These are phyloP conservation scores for Botrytis hyacinthi DNA, from an alignment of 2,329 filamentous ascomycete species.

Conservation along the genomic window DNA sequence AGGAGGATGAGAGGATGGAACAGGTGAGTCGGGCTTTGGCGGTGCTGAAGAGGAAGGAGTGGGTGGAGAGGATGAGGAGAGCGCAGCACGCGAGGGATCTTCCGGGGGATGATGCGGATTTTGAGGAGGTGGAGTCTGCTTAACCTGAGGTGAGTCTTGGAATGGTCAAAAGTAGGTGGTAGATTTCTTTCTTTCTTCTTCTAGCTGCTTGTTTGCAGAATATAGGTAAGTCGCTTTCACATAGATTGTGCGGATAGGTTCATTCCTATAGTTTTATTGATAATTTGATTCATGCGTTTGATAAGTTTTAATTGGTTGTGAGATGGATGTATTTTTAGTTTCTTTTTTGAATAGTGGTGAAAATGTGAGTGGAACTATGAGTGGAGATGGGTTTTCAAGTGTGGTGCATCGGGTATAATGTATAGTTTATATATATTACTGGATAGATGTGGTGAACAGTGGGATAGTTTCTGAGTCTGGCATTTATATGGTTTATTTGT, in stretches of 20 bases:
- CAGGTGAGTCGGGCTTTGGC: too few relatives aligned
- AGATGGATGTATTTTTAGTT: neutral
- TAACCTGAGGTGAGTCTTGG: too few relatives aligned
- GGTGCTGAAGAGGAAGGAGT: too few relatives aligned
- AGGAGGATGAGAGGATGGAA: neutral
- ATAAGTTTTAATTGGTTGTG: neutral
- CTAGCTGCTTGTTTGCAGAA: neutral
- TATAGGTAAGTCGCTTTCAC: neutral
- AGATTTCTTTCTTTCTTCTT: neutral
- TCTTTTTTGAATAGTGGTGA: neutral
- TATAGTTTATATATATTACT: neutral
- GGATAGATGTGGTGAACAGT: neutral
- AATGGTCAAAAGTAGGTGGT: too few relatives aligned
- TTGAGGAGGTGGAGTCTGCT: neutral
- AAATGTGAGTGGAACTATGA: accelerated
- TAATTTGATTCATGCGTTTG: neutral
- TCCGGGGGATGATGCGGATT: neutral
- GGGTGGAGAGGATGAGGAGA: neutral
- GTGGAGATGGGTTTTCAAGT: neutral
- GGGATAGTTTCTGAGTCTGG: neutral
- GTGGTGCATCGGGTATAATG: neutral
- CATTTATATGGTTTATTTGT: neutral
- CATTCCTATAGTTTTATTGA: neutral
- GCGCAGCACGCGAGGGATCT: neutral
- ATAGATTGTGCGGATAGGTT: neutral